Evolutionary conservation across 2,329 filamentous ascomycete species (phyloP), one percentile per base, ranked within the genome.

Genomic region (Aureobasidium leucospermi): DNA sequence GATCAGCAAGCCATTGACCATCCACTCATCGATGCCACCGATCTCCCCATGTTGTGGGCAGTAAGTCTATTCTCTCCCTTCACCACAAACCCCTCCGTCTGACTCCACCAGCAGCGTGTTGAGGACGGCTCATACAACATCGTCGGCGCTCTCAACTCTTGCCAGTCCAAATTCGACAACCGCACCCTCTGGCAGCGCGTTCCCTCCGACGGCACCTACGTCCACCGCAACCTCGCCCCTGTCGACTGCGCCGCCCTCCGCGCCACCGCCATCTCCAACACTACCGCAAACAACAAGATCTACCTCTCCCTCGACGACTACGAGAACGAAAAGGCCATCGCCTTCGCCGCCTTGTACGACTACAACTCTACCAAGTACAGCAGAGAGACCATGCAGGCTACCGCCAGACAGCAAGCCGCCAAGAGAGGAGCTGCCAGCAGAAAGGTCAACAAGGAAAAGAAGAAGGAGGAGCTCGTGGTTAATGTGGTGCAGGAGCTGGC

Each of bases 131-230:
- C 36, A n/a, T 38, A 32, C 13, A 42, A 53, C 28, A n/a, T 53
- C 4, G 13, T 53, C 15, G 49, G 49, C 28, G 28, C 49, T 10
- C 9, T 53, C 36, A 53, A 53, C 28, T 28, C 23, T 9, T 39
- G 36, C 10, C 49, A 53, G 38, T 32, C 28, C 4, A n/a, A 16
- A 11, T 42, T 31, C n/a, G 49, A 53, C 28, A n/a, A 42, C 15
- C 41, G 36, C 6, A 53, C 49, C n/a, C 42, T 53, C 38, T 53
- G 49, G 49, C 36, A 53, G 2, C 49, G 49, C n/a, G 19, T 42
- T 28, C 28, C 41, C 28, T 19, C 13, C 6, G 10, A 32, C 15
- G 29, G 38, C 6, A 42, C 41, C n/a, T 11, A 32, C 36, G 36
- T 31, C 49, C 19, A 11, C 38, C 49, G 42, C 16, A 29, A 39